Percentiles rank a stretch among this genome's conserved stretches.
phyloP scores from a whole-genome alignment of 202 grass and related monocot species.

The Dendrocalamus latiflorus region DNA sequence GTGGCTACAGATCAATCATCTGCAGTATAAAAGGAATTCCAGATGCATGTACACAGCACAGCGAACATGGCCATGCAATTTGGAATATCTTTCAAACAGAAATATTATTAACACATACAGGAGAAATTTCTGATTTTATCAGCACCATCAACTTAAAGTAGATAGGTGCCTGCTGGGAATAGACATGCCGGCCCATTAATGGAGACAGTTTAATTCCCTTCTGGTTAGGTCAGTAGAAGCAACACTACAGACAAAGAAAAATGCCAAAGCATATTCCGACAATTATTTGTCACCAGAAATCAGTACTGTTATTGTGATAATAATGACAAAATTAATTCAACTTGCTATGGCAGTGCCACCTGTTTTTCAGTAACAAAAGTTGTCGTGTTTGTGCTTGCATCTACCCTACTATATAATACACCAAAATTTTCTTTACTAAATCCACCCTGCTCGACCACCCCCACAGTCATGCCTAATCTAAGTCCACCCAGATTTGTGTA shows the following conservation, averaged over 20 bases:
- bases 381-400: not conserved
- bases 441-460: no score
- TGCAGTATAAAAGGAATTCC: not conserved
- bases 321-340: not conserved
- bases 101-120: not conserved
- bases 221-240: not conserved
- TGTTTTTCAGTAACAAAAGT: not conserved
- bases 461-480: no score
- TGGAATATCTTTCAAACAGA: not conserved
- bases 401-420: no score
- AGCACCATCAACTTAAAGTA: not conserved
- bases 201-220: not conserved
- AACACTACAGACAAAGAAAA: not conserved
- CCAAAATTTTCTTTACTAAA: no score
- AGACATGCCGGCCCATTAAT: constrained; percentile 12
- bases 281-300: constrained; percentile 14
- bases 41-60: not conserved
- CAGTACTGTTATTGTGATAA: not conserved
- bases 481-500: no score
- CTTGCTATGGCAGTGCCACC: not conserved
- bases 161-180: not conserved
- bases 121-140: not conserved
- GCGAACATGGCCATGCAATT: not conserved
- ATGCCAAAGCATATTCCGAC: constrained; percentile 5
- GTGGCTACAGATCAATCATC: not conserved